Evolutionary conservation across 176 grass and related monocot genomes (phyloP).

Genomic region (Coix lacrymajobi): DNA sequence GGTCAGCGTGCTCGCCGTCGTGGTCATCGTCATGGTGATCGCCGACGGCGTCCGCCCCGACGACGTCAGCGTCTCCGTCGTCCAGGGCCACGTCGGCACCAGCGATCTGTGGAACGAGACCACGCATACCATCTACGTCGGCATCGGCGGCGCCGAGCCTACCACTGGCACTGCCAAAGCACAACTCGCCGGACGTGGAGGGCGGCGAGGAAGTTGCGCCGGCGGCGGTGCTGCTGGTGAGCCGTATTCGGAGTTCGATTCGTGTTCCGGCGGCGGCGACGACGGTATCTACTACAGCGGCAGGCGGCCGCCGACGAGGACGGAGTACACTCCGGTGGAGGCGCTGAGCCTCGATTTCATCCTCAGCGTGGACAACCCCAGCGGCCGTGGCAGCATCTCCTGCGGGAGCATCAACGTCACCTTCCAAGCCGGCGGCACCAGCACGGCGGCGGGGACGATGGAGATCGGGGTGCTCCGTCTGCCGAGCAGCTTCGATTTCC

Average conservation of each 20-base stretch:
- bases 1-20: not conserved
- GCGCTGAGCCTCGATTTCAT: not conserved
- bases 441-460: not conserved
- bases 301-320: not conserved
- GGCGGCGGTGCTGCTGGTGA: too few species aligned
- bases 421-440: not conserved
- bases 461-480: not conserved
- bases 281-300: too few species aligned
- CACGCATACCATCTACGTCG: too few species aligned
- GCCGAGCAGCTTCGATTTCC: not conserved
- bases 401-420: not conserved
- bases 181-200: too few species aligned
- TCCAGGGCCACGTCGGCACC: not conserved
- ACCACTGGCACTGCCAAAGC: too few species aligned
- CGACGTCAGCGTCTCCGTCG: not conserved
- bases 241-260: too few species aligned
- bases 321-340: not conserved
- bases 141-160: too few species aligned
- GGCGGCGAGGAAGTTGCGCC: too few species aligned
- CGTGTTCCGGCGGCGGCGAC: too few species aligned
- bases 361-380: not conserved
- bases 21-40: not conserved
- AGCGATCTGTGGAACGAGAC: not conserved
- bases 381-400: not conserved
- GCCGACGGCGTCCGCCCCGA: not conserved